Evolutionary conservation across 257 asterid species (phyloP).

Genomic region (Lantana camara): DNA sequence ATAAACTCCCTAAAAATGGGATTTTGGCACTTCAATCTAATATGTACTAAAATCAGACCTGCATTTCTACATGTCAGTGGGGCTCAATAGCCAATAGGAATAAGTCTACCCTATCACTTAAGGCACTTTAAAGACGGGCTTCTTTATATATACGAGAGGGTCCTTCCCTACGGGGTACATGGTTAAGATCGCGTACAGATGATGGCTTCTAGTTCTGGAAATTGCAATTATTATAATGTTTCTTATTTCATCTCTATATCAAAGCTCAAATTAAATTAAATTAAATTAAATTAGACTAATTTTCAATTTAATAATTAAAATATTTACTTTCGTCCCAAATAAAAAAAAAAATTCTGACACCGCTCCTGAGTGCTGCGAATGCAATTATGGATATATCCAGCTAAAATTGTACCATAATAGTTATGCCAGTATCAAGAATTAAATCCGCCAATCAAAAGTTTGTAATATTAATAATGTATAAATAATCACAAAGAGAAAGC

Average conservation of each 20-base stretch:
- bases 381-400: constrained; percentile 17
- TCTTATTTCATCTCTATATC: no score
- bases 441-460: constrained; percentile 19
- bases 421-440: constrained; percentile 1
- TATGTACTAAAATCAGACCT: background rate
- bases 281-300: no score
- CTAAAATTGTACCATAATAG: constrained; percentile 10
- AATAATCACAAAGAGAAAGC: constrained; percentile 12
- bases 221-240: no score
- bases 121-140: background rate
- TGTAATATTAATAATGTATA: no score
- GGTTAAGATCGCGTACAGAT: no score
- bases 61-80: background rate
- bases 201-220: no score
- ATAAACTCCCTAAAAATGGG: background rate
- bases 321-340: background rate
- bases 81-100: background rate
- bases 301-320: no score
- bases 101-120: background rate
- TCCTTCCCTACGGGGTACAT: no score
- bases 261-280: no score
- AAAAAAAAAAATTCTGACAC: no score
- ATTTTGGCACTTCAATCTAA: background rate
- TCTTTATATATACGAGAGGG: no score
- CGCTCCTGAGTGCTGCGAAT: no score